Base-by-base conservation (phyloP, 2,329 filamentous ascomycete species). In the Trichophaea hybrida region DNA sequence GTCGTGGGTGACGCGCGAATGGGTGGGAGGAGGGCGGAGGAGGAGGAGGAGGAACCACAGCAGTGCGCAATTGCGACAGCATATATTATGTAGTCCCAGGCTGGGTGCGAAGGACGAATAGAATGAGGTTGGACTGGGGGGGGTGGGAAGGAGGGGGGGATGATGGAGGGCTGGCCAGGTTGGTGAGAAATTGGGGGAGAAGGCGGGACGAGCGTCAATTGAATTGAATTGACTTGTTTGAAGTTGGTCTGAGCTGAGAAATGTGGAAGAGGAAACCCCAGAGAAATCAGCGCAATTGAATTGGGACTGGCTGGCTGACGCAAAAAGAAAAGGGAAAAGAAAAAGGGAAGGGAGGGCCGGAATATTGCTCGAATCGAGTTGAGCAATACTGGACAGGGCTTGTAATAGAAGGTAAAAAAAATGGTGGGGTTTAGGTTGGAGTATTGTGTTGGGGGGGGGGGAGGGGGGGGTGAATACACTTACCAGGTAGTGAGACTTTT, bases 301-400 rank as follows among this genome's bases (percentile, higher is more conserved):
- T n/a, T 31, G 13, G 53, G 53, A 46, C 35, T 55, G 37, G 53
- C 44, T 13, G 31, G 32, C 48, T 51, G 56, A 35, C 12, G 10
- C 46, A 57, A 57, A 52, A 58, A 38, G 34, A 57, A 57, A 52
- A 58, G 33, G 34, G 49, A 55, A 62, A 55, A 55, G 34, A 59
- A 49, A 59, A 59, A 17, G 46, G 57, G 31, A 56, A 40, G 49
- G 55, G 60, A 55, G 49, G 52, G 33, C 17, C 31, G 49, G 38
- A 58, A 58, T 55, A 34, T 24, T 44, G 17, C 38, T 48, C 17
- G 46, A 44, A 56, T 12, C n/a, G 24, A 56, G 43, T 33, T 58
- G 40, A 60, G 52, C 54, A 59, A 60, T 55, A 59, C 55, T 59
- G 56, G 8, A 33, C 13, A 59, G 40, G 54, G 62, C 55, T 48